Evolutionary conservation across 176 grass and related monocot genomes (phyloP).

Genomic region (Puccinellia tenuiflora): DNA sequence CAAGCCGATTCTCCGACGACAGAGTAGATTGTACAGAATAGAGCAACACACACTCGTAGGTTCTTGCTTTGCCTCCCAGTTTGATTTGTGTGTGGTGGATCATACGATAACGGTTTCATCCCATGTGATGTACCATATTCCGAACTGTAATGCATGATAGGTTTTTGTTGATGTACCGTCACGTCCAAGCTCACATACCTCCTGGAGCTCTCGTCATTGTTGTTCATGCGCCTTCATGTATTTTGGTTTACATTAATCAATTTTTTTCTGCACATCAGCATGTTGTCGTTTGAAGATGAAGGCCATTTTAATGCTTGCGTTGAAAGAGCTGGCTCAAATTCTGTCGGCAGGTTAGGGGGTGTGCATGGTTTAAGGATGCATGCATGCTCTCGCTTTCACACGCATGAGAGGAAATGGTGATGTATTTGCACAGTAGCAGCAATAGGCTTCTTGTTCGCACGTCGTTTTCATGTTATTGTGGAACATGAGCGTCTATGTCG

Average conservation of each 20-base stretch:
- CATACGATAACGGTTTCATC: background rate
- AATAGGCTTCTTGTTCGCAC: slow-evolving; percentile 1
- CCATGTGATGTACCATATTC: background rate
- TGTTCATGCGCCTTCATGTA: no score
- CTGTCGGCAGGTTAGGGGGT: slow-evolving; percentile 34
- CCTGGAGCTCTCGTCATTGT: no score
- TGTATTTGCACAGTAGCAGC: background rate
- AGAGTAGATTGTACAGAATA: background rate
- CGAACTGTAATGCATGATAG: background rate
- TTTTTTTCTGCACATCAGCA: background rate
- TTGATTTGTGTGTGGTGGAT: background rate
- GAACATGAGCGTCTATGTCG: background rate
- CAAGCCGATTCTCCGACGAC: background rate
- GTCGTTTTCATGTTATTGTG: slow-evolving; percentile 17
- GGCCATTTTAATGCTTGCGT: background rate
- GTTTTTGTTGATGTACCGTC: background rate
- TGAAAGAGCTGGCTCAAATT: background rate
- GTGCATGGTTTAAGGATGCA: background rate
- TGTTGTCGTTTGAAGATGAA: background rate
- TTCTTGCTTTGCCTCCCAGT: background rate
- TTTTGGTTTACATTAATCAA: background rate
- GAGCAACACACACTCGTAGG: background rate
- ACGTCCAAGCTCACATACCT: background rate
- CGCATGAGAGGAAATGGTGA: background rate
- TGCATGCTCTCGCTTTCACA: slow-evolving; percentile 8